Base-by-base conservation (phyloP, 2,329 filamentous ascomycete species). In the Fusarium drepaniforme region DNA sequence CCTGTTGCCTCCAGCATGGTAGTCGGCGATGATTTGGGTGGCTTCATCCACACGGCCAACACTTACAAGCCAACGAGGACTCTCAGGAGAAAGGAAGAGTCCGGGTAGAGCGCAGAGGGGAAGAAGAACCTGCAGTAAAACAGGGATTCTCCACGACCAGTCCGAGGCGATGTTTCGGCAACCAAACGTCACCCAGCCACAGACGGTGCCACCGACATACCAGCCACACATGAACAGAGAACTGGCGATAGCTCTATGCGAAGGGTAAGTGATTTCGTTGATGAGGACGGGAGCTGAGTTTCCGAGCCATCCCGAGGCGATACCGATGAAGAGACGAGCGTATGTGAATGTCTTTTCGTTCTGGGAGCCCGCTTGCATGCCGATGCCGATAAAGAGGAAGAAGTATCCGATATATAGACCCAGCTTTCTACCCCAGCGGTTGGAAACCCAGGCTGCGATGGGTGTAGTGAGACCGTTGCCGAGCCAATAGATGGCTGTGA, bases 1-100 rank as follows among this genome's bases (percentile, higher is more conserved):
- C 0, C 75, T 72, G 61, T 86, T 81, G 4, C 84, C 84, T 42
- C 85, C 84, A 1, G 84, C 81, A 51, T 86, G 85, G 51, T 83
- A 84, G 18, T 79, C 80, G 12, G 78, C 80, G n/a, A 85, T 80
- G 18, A 85, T 80, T 5, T 80, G 76, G 25, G 77, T 76, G 1
- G 84, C 83, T 23, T 84, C 79, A 23, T 82, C 81, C 35, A 77
- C 76, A 28, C 78, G 81, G 49, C 81, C 81, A 8, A 75, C 76
- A 21, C 78, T 80, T 38, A 82, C 72, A 8, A 83, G 79, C 67
- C 77, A 80, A 57, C 66, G 71, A 4, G 83, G 83, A 7, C 82
- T 83, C 59, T 84, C 82, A 1, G 82, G 83, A 16, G 81, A 80
- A 64, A 84, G 79, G 28, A 81, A 78, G 64, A 84, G 78, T 28